These are phyloP conservation scores for Croton setiger DNA, from an alignment of 441 rosid genomes.

Conservation along the genomic window DNA sequence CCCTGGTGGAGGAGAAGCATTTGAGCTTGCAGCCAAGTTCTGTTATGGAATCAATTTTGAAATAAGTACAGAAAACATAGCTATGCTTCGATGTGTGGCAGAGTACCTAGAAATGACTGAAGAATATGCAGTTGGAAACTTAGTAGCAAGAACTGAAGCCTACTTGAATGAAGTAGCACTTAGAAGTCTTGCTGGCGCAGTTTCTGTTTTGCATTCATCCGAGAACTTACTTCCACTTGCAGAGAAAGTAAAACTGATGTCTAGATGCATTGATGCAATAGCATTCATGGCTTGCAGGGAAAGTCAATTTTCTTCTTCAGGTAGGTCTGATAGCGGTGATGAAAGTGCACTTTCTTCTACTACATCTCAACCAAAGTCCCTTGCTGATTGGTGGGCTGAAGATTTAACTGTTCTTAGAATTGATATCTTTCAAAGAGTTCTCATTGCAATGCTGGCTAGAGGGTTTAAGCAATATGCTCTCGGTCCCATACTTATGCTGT, in stretches of 20 bases:
- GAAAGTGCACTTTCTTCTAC: conserved; percentile 33
- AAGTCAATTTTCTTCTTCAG: conserved; percentile 51
- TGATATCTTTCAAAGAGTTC: conserved; percentile 66
- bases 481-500: conserved; percentile 83
- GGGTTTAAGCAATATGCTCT: conserved; percentile 63
- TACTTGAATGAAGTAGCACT: conserved; percentile 81
- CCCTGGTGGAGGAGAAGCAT: conserved; percentile 77
- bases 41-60: conserved; percentile 81
- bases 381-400: conserved; percentile 97
- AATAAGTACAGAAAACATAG: conserved; percentile 39
- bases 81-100: conserved; percentile 3
- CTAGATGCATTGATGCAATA: conserved; percentile 91
- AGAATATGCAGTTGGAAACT: conserved; percentile 74
- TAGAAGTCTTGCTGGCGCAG: conserved; percentile 58
- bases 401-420: conserved; percentile 74
- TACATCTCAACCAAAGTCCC: conserved; percentile 55
- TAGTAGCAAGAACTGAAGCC: conserved; percentile 62
- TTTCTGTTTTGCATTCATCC: conserved; percentile 49
- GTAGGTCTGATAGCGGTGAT: conserved; percentile 40
- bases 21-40: conserved; percentile 71
- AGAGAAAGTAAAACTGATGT: conserved; percentile 72
- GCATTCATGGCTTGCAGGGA: conserved; percentile 71
- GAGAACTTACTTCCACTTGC: conserved; percentile 69
- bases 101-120: conserved; percentile 61
- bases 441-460: conserved; percentile 70